Evolutionary conservation across 371 early-diverging fungal species (phyloP), one percentile per base, ranked within the genome.

Genomic region (Blastocladiella emersonii): DNA sequence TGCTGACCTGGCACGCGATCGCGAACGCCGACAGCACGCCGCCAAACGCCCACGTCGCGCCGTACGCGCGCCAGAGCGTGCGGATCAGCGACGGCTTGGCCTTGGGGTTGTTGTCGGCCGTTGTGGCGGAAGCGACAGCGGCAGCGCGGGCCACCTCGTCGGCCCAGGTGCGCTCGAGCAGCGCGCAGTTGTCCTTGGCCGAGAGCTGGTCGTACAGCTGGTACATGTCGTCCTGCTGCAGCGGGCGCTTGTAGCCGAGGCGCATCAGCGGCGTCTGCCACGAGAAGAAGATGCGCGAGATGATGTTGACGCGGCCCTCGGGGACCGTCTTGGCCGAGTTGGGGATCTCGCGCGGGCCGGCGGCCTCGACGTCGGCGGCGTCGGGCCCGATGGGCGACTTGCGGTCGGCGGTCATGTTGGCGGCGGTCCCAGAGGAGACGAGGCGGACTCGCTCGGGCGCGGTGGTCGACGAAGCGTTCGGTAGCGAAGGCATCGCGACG

Each of bases 181-280:
- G 39, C 5, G 53, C n/a, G 56, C 57, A 67, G 8, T 35, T 35
- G 34, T 21, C n/a, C 5, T 57, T n/a, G 35, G 57, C 35, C 35
- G n/a, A 30, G n/a, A 35, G 37, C 35, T 23, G 8, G 37, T 57
- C 57, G 30, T 17, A 27, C 21, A 57, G 10, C 37, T 21, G 30
- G 57, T 57, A 57, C 57, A 57, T 57, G 32, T 57, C 57, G 23
- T n/a, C n/a, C 4, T 35, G n/a, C 32, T 57, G 19, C 25, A 94
- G 73, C 32, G 84, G 87, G 65, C 87, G 87, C 36, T 72, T 65
- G 65, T 82, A 84, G 3, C 95, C 98, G 30, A 85, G 73, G 60
- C 85, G 84, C 80, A 97, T 89, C 68, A 95, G 66, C 13, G 84
- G 83, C 43, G 88, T 85, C 86, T 95, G 90, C 98, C 98, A 97